phyloP scores from a whole-genome alignment of 2,329 filamentous ascomycete species.

The Pseudocercospora musae region DNA sequence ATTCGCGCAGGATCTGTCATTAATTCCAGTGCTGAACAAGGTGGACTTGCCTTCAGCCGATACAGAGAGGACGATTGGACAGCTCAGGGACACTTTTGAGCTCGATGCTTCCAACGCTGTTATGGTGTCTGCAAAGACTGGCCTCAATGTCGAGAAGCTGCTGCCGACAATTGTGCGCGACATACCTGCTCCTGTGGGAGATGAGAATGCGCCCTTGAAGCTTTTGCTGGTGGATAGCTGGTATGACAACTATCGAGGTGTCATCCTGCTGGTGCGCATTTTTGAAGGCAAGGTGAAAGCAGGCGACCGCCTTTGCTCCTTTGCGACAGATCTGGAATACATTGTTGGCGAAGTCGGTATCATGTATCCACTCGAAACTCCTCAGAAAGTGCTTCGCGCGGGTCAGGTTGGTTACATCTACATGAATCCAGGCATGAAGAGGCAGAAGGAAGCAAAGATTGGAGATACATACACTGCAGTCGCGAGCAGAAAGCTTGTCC shows the following conservation, averaged over 20 bases:
- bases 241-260: constrained; percentile 95
- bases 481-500: constrained; percentile 70
- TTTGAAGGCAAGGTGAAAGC: constrained; percentile 83
- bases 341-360: constrained; percentile 95
- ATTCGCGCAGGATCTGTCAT: constrained; percentile 80
- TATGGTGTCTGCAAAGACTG: constrained; percentile 89
- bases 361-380: constrained; percentile 84
- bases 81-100: constrained; percentile 85
- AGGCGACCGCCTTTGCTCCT: constrained; percentile 81
- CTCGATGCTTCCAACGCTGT: constrained; percentile 72
- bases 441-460: constrained; percentile 89
- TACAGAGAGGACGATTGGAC: constrained; percentile 76
- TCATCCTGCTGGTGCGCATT: constrained; percentile 83
- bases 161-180: constrained; percentile 81
- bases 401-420: constrained; percentile 95
- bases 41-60: constrained; percentile 90
- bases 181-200: constrained; percentile 76
- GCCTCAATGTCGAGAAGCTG: constrained; percentile 77
- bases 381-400: constrained; percentile 75
- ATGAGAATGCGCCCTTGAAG: constrained; percentile 68
- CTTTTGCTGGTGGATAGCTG: constrained; percentile 93
- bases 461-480: constrained; percentile 90
- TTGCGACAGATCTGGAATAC: constrained; percentile 86
- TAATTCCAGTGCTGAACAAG: constrained; percentile 95
- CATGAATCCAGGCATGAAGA: constrained; percentile 99